Base-by-base conservation (phyloP, 805 yeast genomes). In the Cyberlindnera samutprakarnensis region DNA sequence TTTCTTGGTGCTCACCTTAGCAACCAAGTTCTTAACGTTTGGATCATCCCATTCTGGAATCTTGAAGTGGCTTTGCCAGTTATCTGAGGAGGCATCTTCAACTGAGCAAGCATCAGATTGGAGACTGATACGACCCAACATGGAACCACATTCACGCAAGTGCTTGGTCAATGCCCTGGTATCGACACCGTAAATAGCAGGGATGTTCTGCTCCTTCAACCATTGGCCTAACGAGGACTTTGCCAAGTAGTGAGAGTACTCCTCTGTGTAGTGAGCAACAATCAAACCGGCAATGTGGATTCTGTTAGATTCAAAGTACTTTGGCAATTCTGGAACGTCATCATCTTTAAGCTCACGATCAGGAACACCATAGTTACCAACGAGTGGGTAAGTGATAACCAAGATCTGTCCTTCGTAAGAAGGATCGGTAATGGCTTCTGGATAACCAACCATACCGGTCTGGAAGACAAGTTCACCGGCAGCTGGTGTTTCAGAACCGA, bases 381-480 rank as follows among this genome's bases (percentile, higher is more conserved):
- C 95, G 50, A 92, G 70, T 18, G 98, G 98, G 61, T 78, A 92
- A 33, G 98, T 92, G 61, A 92, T 83, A 43, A 92, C 96, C 57
- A 92, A 67, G 54, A 92, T 90, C 65, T 92, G 98, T 43, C 98
- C 98, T 56, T 84, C 88, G 62, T 92, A 92, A 27, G 97, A 92
- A 39, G 98, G 98, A 63, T 92, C 98, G 25, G 98, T 87, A 60
- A 92, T 75, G 32, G 96, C 78, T 63, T 92, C 98, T 25, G 97
- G 98, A 60, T 92, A 92, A 41, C 98, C 98, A 48, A 92, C 97
- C 96, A 92, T 88, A 68, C 98, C 97, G 42, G 98, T 92, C 64
- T 94, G 97, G 76, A 92, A 92, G 39, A 92, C 98, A 51, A 94
- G 75, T 66, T 92, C 98, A 72, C 98, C 98, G 36, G 97, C 94